Conservation (phyloP, 140 eudicot species). For the Cichorium intybus region DNA sequence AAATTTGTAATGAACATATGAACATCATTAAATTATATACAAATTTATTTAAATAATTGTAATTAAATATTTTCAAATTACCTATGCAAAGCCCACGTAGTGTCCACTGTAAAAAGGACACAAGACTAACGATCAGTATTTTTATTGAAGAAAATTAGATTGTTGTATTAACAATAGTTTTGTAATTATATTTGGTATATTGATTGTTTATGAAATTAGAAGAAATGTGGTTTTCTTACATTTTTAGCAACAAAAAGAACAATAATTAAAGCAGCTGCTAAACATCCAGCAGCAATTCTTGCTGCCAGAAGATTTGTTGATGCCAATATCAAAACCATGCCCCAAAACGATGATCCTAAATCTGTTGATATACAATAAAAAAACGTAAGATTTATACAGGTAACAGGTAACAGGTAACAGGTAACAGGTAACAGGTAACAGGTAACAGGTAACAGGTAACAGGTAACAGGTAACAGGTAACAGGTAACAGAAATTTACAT, state of each 20-base stretch:
- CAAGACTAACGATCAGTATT: slow-evolving; percentile 20
- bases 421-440: no score
- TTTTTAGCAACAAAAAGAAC: slow-evolving; percentile 69
- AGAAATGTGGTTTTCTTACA: slow-evolving; percentile 25
- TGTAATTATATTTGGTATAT: background rate
- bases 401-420: no score
- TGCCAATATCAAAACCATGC: slow-evolving; percentile 66
- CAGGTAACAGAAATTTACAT: slow-evolving; percentile 34
- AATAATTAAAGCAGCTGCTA: slow-evolving; percentile 51
- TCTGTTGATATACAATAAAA: slow-evolving; percentile 31
- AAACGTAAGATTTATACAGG: background rate
- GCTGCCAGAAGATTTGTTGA: slow-evolving; percentile 65
- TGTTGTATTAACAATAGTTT: background rate
- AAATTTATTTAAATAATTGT: slow-evolving; percentile 2
- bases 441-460: no score
- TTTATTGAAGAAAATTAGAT: background rate
- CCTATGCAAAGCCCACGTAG: slow-evolving; percentile 72
- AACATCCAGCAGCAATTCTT: slow-evolving; percentile 72
- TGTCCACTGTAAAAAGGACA: slow-evolving; percentile 48
- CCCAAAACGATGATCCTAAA: slow-evolving; percentile 84
- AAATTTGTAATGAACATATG: slow-evolving; percentile 6
- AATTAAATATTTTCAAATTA: slow-evolving; percentile 16
- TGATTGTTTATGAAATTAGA: background rate
- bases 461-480: no score
- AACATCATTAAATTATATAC: background rate